phyloP scores from a whole-genome alignment of 768 basidiomycete genomes.

The Plicaturopsis crispa region DNA sequence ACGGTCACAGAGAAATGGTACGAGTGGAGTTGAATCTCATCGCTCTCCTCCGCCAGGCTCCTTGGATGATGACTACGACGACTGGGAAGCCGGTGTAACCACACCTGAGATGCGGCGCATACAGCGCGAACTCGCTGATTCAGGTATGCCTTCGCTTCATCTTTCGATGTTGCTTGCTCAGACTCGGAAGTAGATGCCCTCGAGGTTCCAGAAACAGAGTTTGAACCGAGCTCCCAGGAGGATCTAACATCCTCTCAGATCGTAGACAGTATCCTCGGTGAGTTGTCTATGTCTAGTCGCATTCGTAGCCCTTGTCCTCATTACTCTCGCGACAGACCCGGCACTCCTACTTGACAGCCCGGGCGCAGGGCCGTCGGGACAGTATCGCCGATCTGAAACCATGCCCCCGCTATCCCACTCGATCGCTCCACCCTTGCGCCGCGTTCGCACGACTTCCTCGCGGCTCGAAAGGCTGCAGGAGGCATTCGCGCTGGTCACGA shows the following conservation, averaged over 20 bases:
- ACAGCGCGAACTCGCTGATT: conserved; percentile 5
- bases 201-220: neutral
- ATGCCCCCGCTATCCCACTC: conserved; percentile 5
- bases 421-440: conserved; percentile 19
- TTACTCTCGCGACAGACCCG: no score
- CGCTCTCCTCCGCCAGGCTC: conserved; percentile 1
- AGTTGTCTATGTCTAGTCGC: no score
- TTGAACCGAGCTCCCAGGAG: no score
- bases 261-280: no score
- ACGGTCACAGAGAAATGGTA: no score
- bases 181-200: no score
- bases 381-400: neutral
- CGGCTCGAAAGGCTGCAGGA: conserved; percentile 36
- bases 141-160: neutral
- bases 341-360: no score
- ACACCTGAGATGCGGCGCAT: conserved; percentile 7
- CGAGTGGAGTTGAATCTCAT: no score
- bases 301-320: no score
- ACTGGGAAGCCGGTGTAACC: conserved; percentile 21
- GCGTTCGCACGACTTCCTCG: conserved; percentile 31
- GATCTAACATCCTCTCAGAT: no score
- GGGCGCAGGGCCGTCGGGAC: neutral
- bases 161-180: no score
- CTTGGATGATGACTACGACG: conserved; percentile 17
- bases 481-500: conserved; percentile 33